Percentiles rank a stretch among this genome's conserved stretches.
phyloP scores from a whole-genome alignment of 2,329 filamentous ascomycete species.

The Cladosporium sp. region DNA sequence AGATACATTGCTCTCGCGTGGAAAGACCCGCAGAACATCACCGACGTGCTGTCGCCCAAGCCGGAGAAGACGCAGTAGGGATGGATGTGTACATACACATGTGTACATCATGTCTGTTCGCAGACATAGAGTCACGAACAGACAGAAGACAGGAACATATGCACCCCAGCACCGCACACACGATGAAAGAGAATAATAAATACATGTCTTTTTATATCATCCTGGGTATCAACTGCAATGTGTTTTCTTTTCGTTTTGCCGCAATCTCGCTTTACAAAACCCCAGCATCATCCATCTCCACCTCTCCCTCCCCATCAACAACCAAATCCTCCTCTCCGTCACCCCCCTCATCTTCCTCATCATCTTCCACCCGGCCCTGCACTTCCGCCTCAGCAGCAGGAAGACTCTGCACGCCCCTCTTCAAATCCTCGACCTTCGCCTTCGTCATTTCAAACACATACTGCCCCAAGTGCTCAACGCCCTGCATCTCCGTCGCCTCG shows the following conservation, averaged over 20 bases:
- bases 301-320: constrained; percentile 13
- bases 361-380: constrained; percentile 24
- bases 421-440: constrained; percentile 64
- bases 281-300: constrained; percentile 16
- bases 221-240: constrained; percentile 16
- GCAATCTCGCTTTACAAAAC: not conserved
- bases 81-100: not conserved
- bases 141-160: not conserved
- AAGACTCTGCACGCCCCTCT: constrained; percentile 40
- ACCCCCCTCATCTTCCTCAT: constrained; percentile 34
- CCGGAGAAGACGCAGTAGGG: constrained; percentile 25
- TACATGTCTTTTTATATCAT: constrained; percentile 8
- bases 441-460: constrained; percentile 97
- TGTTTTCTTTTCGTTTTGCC: not conserved
- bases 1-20: constrained; percentile 62
- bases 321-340: constrained; percentile 23
- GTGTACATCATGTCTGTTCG: not conserved
- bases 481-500: constrained; percentile 76
- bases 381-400: constrained; percentile 25
- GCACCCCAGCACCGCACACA: not conserved
- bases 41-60: constrained; percentile 55
- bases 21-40: constrained; percentile 64
- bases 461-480: constrained; percentile 90
- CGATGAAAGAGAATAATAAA: constrained; percentile 1
- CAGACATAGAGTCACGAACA: not conserved